A percentile compares a stretch with the other conserved stretches of the same genome.
These are phyloP conservation scores for Warburgia ugandensis DNA, from an alignment of 164 flowering plant genomes.

Conservation along the genomic window DNA sequence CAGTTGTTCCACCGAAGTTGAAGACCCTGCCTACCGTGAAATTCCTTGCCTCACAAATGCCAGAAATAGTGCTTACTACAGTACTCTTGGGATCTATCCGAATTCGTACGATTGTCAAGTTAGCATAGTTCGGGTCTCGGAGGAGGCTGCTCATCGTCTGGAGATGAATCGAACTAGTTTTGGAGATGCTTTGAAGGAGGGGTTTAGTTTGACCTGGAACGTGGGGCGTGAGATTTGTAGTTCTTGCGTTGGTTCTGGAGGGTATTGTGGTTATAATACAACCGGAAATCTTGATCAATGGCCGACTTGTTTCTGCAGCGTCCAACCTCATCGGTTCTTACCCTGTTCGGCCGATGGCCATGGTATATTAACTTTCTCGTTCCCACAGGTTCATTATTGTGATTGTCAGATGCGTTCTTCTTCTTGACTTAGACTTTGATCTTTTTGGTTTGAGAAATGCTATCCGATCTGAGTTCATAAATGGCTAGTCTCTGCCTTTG, in stretches of 20 bases:
- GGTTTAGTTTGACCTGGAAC: neutral
- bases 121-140: neutral
- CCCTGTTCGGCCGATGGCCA: too few species aligned
- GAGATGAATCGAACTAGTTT: neutral
- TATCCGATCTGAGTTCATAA: too few species aligned
- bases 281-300: too few species aligned
- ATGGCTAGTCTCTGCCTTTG: too few species aligned
- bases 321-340: too few species aligned
- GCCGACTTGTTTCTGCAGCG: too few species aligned
- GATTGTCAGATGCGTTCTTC: too few species aligned
- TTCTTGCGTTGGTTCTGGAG: neutral
- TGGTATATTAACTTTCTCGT: too few species aligned
- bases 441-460: too few species aligned
- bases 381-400: too few species aligned
- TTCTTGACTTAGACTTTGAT: too few species aligned
- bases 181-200: neutral
- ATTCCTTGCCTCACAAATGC: neutral
- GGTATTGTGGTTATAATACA: constrained; percentile 1
- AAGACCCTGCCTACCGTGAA: too few species aligned
- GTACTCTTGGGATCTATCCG: neutral
- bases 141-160: neutral
- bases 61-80: neutral
- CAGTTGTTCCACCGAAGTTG: neutral
- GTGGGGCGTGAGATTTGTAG: constrained; percentile 1
- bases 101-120: neutral